Percentiles rank a stretch among this genome's conserved stretches.
These are phyloP conservation scores for Beauveria varroae DNA, from an alignment of 2,329 filamentous ascomycete species.

Conservation along the genomic window DNA sequence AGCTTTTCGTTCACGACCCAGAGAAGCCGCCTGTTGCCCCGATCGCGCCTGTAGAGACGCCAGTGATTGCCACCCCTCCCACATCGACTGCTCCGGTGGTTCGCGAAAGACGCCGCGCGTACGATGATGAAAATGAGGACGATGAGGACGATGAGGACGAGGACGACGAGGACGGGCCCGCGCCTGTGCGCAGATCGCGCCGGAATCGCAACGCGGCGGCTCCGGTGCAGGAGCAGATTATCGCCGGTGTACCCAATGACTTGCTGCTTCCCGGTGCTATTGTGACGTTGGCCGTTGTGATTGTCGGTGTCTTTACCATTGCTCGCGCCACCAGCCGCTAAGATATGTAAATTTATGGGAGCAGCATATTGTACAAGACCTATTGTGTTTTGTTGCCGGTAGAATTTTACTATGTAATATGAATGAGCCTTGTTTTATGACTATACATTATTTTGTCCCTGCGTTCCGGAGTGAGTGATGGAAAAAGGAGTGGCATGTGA, in stretches of 20 bases:
- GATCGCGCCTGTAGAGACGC: slow-evolving; percentile 41
- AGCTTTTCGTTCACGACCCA: slow-evolving; percentile 92
- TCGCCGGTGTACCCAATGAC: slow-evolving; percentile 89
- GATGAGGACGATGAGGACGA: slow-evolving; percentile 46
- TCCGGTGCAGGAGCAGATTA: slow-evolving; percentile 63
- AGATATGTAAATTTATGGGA: not conserved
- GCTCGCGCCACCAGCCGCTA: slow-evolving; percentile 54
- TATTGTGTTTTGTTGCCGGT: slow-evolving; percentile 1
- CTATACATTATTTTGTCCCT: not conserved
- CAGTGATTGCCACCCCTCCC: slow-evolving; percentile 37
- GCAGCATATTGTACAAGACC: slow-evolving; percentile 5
- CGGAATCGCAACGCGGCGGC: slow-evolving; percentile 30
- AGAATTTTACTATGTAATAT: slow-evolving; percentile 13
- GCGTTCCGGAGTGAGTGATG: too few species aligned
- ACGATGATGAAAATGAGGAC: slow-evolving; percentile 49
- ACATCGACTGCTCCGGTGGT: slow-evolving; percentile 38
- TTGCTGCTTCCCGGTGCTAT: slow-evolving; percentile 88
- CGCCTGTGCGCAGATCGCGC: slow-evolving; percentile 27
- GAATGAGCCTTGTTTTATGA: slow-evolving; percentile 12
- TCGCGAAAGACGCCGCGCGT: slow-evolving; percentile 41
- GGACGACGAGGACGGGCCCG: slow-evolving; percentile 31
- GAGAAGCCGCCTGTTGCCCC: slow-evolving; percentile 73
- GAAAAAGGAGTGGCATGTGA: too few species aligned
- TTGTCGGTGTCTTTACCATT: slow-evolving; percentile 87
- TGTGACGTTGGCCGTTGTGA: slow-evolving; percentile 88